Conservation (phyloP, 768 basidiomycete genomes). For the Kwoniella dejecticola region DNA sequence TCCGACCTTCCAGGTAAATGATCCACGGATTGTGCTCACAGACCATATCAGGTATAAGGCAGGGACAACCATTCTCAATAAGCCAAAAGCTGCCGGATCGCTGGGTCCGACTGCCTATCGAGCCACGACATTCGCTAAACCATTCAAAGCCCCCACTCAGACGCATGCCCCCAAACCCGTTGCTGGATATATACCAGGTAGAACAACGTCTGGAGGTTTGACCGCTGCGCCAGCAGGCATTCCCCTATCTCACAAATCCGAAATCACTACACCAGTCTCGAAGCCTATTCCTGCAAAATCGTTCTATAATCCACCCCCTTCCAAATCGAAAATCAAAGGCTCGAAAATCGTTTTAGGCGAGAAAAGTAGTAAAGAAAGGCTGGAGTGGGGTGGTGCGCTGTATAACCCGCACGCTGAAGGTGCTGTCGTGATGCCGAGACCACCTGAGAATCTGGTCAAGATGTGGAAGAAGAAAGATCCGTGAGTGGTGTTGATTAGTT, state of each 20-base stretch:
- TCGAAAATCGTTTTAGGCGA: constrained; percentile 35
- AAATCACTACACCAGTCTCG: not conserved
- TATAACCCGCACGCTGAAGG: constrained; percentile 75
- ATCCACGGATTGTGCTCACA: too few relatives aligned
- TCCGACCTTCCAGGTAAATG: too few relatives aligned
- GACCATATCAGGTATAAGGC: constrained; percentile 26
- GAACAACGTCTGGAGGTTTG: not conserved
- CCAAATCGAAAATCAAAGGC: constrained; percentile 29
- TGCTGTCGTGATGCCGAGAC: constrained; percentile 83
- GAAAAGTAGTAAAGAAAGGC: constrained; percentile 28
- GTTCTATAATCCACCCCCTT: constrained; percentile 36
- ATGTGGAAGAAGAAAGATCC: constrained; percentile 51
- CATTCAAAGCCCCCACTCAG: constrained; percentile 45
- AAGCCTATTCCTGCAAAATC: constrained; percentile 17
- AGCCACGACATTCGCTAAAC: constrained; percentile 31
- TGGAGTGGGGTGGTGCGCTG: constrained; percentile 38
- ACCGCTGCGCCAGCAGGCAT: constrained; percentile 19
- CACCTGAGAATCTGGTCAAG: constrained; percentile 67
- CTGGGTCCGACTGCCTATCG: constrained; percentile 13
- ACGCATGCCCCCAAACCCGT: constrained; percentile 24
- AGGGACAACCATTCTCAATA: constrained; percentile 36
- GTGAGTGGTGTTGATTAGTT: not conserved
- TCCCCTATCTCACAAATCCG: not conserved
- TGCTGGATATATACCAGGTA: constrained; percentile 29
- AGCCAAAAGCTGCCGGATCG: constrained; percentile 13